Conservation (phyloP, 1,284 basidiomycete genomes). For the Ustilago trichophora region DNA sequence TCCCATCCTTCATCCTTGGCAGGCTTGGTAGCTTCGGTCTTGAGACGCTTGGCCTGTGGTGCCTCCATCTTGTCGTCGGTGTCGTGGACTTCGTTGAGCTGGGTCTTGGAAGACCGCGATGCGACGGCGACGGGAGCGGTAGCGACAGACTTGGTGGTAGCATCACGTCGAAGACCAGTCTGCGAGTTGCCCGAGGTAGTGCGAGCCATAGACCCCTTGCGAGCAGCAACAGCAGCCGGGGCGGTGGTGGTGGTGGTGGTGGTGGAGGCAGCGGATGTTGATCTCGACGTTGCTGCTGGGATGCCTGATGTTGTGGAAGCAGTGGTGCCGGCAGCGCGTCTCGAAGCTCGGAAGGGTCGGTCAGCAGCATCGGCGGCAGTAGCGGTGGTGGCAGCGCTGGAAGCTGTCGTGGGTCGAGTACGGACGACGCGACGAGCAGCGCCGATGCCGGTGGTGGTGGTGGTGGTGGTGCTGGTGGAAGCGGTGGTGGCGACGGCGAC, state of each 20-base stretch:
- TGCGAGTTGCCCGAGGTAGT: conserved; percentile 40
- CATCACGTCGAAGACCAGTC: conserved; percentile 31
- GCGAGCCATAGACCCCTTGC: conserved; percentile 37
- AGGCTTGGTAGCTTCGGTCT: conserved; percentile 44
- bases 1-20: conserved; percentile 74
- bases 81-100: conserved; percentile 38
- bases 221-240: conserved; percentile 18
- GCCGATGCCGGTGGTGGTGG: conserved; percentile 25
- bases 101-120: conserved; percentile 26
- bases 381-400: conserved; percentile 15
- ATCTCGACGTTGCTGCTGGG: conserved; percentile 26
- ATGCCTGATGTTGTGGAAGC: conserved; percentile 25
- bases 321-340: conserved; percentile 34
- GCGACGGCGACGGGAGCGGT: neutral
- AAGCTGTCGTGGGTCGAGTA: conserved; percentile 31
- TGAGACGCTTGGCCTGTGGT: conserved; percentile 46
- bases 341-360: conserved; percentile 39
- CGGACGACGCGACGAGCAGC: conserved; percentile 47
- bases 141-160: conserved; percentile 12
- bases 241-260: conserved; percentile 7
- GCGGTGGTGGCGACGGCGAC: conserved; percentile 3
- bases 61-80: conserved; percentile 46
- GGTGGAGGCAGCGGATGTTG: too few relatives aligned
- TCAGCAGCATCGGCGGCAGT: conserved; percentile 13
- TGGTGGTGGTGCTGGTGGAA: conserved; percentile 27